phyloP scores from a whole-genome alignment of 2,329 filamentous ascomycete genomes.

The Paraconiothyrium sp. region DNA sequence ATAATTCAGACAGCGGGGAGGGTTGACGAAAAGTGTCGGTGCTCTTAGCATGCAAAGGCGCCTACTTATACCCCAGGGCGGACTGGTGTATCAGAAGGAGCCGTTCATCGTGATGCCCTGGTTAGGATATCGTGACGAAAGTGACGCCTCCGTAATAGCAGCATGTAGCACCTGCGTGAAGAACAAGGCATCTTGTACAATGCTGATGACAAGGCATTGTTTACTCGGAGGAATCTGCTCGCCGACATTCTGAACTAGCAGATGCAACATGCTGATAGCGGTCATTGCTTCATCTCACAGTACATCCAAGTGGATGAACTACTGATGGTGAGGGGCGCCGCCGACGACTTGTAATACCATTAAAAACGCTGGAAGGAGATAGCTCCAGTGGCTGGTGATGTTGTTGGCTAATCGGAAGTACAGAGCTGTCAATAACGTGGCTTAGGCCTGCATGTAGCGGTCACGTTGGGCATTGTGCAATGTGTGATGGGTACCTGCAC shows the following conservation, averaged over 20 bases:
- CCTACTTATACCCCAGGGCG: conserved; percentile 5
- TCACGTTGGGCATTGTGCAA: conserved; percentile 6
- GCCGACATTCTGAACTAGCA: not conserved
- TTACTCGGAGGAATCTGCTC: not conserved
- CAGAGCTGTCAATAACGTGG: conserved; percentile 13
- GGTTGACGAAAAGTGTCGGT: not conserved
- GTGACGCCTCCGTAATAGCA: conserved; percentile 22
- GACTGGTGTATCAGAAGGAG: not conserved
- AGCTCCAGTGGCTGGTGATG: not conserved
- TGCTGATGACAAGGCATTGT: not conserved
- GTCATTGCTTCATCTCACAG: conserved; percentile 12
- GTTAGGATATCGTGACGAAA: conserved; percentile 10
- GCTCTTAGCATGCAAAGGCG: not conserved
- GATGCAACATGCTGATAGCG: not conserved
- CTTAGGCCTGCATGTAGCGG: conserved; percentile 10
- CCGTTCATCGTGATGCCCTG: not conserved
- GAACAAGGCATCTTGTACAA: conserved; percentile 6
- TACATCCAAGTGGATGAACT: not conserved
- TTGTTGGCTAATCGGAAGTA: conserved; percentile 4
- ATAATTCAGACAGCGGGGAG: not conserved
- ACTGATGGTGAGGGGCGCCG: not conserved
- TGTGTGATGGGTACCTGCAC: conserved; percentile 8
- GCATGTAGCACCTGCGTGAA: conserved; percentile 20
- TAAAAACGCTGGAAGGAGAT: not conserved
- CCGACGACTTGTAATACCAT: conserved; percentile 1